Evolutionary conservation across 768 basidiomycete genomes (phyloP).

Genomic region (Lyophyllum semitale): DNA sequence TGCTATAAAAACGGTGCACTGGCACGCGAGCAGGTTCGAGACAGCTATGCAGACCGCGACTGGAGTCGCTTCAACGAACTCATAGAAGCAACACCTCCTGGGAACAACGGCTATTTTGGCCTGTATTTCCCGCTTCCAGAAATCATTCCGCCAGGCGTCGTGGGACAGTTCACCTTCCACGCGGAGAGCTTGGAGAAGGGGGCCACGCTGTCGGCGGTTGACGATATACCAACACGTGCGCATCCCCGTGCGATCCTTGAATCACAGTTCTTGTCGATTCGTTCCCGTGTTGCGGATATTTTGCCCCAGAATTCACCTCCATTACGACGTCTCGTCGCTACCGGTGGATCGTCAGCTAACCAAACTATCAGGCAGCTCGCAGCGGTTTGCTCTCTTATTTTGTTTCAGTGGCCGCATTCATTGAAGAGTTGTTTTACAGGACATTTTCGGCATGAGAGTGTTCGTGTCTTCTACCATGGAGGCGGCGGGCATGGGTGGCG

Average conservation of each 20-base stretch:
- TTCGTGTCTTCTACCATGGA: slow-evolving; percentile 69
- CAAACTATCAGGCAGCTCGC: slow-evolving; percentile 70
- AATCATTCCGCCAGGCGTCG: slow-evolving; percentile 81
- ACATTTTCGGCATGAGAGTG: slow-evolving; percentile 77
- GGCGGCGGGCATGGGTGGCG: slow-evolving; percentile 74
- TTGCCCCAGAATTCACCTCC: slow-evolving; percentile 55
- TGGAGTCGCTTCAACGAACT: slow-evolving; percentile 75
- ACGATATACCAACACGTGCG: slow-evolving; percentile 41
- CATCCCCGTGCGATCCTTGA: slow-evolving; percentile 82
- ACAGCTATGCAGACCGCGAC: slow-evolving; percentile 56
- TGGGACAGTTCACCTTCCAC: slow-evolving; percentile 70
- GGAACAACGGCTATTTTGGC: slow-evolving; percentile 63
- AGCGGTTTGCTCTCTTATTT: slow-evolving; percentile 42
- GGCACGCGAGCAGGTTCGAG: slow-evolving; percentile 75
- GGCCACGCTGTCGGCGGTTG: slow-evolving; percentile 27
- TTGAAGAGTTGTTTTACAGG: slow-evolving; percentile 29
- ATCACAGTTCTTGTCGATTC: slow-evolving; percentile 83
- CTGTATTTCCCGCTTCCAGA: slow-evolving; percentile 86
- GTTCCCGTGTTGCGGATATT: slow-evolving; percentile 68
- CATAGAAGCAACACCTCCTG: slow-evolving; percentile 53
- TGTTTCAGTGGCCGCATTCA: not conserved
- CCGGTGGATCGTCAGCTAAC: slow-evolving; percentile 80
- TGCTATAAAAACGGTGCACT: slow-evolving; percentile 91
- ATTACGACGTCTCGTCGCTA: slow-evolving; percentile 70
- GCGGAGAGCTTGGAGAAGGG: slow-evolving; percentile 21